Conservation (phyloP, 305 asterid genomes). For the Fraxinus ornus region DNA sequence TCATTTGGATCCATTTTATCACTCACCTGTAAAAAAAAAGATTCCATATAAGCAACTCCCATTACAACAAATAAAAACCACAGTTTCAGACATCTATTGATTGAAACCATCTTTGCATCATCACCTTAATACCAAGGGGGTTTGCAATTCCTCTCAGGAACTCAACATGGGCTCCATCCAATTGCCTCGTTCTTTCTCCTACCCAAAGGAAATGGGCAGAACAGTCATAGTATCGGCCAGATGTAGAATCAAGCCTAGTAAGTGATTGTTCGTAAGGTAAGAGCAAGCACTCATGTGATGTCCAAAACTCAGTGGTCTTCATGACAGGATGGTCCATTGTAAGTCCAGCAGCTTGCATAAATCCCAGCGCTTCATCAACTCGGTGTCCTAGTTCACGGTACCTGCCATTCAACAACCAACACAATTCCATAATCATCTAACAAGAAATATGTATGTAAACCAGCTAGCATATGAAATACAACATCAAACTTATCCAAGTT, state of each 20-base stretch:
- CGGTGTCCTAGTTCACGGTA: conserved; percentile 77
- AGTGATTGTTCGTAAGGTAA: conserved; percentile 85
- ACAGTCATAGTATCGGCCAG: conserved; percentile 78
- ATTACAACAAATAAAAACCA: background rate
- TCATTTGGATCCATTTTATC: conserved; percentile 83
- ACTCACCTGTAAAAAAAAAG: conserved; percentile 50
- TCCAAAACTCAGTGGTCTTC: conserved; percentile 77
- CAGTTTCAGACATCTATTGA: background rate
- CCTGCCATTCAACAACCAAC: conserved; percentile 37
- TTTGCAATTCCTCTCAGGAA: conserved; percentile 83
- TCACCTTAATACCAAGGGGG: conserved; percentile 81
- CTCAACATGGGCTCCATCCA: conserved; percentile 87
- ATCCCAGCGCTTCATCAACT: conserved; percentile 87
- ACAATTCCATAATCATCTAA: background rate
- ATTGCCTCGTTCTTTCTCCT: conserved; percentile 81
- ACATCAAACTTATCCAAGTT: background rate
- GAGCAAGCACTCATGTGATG: conserved; percentile 89
- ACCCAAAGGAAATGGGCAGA: conserved; percentile 86
- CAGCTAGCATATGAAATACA: background rate
- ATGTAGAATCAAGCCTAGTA: conserved; percentile 72
- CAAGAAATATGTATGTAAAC: background rate
- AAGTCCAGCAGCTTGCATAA: conserved; percentile 86
- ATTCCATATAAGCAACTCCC: conserved; percentile 7
- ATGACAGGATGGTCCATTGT: conserved; percentile 74
- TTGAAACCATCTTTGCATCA: background rate